Evolutionary conservation across 2,329 filamentous ascomycete species (phyloP).

Genomic region (Aspergillus sp.): DNA sequence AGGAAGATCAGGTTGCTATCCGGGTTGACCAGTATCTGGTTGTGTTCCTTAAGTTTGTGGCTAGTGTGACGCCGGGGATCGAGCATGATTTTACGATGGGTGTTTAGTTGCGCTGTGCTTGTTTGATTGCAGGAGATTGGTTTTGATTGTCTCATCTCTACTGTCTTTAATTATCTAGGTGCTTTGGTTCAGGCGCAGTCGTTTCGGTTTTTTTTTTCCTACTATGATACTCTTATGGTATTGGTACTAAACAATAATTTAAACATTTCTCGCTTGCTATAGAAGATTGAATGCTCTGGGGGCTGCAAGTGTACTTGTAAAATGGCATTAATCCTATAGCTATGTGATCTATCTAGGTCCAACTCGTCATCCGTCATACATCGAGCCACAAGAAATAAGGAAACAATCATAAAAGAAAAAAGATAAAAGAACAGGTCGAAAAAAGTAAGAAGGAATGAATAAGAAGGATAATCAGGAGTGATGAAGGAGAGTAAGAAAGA

Average conservation of each 20-base stretch:
- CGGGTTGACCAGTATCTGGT: constrained; percentile 47
- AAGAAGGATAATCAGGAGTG: not conserved
- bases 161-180: not conserved
- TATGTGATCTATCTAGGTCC: not conserved
- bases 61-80: constrained; percentile 89
- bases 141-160: not conserved
- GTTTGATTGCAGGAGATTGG: not conserved
- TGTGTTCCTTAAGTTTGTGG: constrained; percentile 60
- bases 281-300: too few relatives aligned
- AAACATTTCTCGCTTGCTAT: not conserved
- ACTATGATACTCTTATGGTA: not conserved
- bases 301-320: too few relatives aligned
- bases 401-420: not conserved
- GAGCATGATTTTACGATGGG: constrained; percentile 98
- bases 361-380: not conserved
- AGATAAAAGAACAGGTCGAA: not conserved
- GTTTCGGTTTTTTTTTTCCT: too few relatives aligned
- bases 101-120: constrained; percentile 48
- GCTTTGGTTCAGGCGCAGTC: not conserved
- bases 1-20: constrained; percentile 43
- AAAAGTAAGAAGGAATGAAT: not conserved
- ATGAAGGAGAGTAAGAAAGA: constrained; percentile 1
- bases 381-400: not conserved
- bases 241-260: not conserved
- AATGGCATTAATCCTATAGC: too few relatives aligned